Evolutionary conservation across 306 rosid genomes (phyloP).

Genomic region (Vigna hirtella): DNA sequence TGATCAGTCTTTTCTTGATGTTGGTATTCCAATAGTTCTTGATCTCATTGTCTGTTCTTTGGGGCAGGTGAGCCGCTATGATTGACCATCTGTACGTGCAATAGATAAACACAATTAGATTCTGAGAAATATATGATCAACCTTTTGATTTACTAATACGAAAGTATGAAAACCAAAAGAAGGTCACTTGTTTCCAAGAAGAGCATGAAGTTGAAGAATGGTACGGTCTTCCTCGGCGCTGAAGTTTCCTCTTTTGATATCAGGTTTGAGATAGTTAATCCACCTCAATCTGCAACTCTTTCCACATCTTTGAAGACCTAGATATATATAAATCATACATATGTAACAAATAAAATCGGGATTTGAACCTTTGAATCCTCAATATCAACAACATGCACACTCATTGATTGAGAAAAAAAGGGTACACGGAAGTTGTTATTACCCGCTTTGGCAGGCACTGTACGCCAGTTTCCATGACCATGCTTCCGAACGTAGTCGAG

Average conservation of each 20-base stretch:
- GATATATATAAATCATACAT: neutral
- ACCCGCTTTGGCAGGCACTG: too few species aligned
- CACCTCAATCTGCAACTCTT: constrained; percentile 55
- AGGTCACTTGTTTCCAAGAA: constrained; percentile 48
- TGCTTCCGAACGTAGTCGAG: too few species aligned
- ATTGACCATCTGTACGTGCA: too few species aligned
- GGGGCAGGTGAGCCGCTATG: constrained; percentile 35
- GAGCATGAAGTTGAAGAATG: constrained; percentile 50
- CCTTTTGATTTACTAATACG: neutral
- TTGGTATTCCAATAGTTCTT: constrained; percentile 58
- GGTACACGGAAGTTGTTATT: too few species aligned
- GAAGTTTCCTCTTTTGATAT: constrained; percentile 49
- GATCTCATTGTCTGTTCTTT: constrained; percentile 55
- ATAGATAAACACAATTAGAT: too few species aligned
- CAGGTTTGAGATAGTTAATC: constrained; percentile 48
- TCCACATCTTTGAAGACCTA: constrained; percentile 51
- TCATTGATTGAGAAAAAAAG: neutral
- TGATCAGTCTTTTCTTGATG: constrained; percentile 48
- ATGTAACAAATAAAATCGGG: neutral
- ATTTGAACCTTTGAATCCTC: neutral
- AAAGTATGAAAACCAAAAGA: neutral
- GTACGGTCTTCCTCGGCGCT: constrained; percentile 39
- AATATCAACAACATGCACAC: neutral
- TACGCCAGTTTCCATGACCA: too few species aligned
- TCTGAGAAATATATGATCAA: too few species aligned